Evolutionary conservation across 2,329 filamentous ascomycete genomes (phyloP), one percentile per base, ranked within the genome.

Genomic region (Acephala macrosclerotiorum): DNA sequence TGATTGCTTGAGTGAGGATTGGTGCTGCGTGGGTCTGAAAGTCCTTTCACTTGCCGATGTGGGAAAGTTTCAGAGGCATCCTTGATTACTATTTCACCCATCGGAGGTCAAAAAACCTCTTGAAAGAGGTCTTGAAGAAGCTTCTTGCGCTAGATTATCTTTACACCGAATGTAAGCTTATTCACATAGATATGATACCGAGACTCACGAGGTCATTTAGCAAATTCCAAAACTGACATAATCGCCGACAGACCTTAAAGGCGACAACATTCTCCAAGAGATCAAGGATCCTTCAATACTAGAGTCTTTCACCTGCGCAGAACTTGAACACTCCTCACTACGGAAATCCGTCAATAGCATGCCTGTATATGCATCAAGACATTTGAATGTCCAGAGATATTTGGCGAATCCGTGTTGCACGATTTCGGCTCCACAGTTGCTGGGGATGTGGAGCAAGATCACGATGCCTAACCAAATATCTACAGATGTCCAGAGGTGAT

Each of bases 351-450:
- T 80, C 1, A 77, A 79, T 12, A 79, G 74, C 12, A 76, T 78
- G 69, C 70, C 40, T 2, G 79, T 85, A 1, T 84, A 84, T 67
- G 16, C 72, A 0, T 84, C 81, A 3, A 78, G 78, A 1, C 71
- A 77, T 22, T 75, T 84, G 4, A 62, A 69, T 66, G 68, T 76
- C 79, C 79, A 0, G 76, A 74, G 16, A 40, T 68, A 2, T 67
- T 66, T 38, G 78, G 79, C 0, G 68, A 71, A 0, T 75, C 78
- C 0, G 75, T 84, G 0, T 73, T 85, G 4, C 82, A 82, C 63
- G 84, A 86, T 67, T 83, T 86, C 65, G 82, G 83, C 9, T 81
- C 82, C 0, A 82, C 81, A 2, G 74, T 83, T 1, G 0, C 9
- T 0, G 79, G 80, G 1, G 77, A 79, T 22, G 18, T 57, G 22